These are phyloP conservation scores for Spizellomyces punctatus DNA, from an alignment of 192 early-diverging fungal genomes.

Conservation along the genomic window DNA sequence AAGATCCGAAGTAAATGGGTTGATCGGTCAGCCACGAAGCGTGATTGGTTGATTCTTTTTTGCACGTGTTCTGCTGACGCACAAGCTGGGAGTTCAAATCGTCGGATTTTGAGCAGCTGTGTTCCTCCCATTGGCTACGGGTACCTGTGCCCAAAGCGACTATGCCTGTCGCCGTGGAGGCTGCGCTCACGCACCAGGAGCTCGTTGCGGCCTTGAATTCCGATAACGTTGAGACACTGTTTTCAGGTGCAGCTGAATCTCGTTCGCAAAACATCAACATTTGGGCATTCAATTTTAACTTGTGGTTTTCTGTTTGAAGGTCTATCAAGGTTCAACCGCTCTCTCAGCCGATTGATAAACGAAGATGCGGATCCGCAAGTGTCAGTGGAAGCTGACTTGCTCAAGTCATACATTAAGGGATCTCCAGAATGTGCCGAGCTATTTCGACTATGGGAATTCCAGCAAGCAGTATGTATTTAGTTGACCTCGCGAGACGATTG, in stretches of 20 bases:
- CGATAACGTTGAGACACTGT: conserved; percentile 32
- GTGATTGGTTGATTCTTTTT: too few relatives aligned
- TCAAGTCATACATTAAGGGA: conserved; percentile 55
- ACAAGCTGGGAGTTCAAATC: too few relatives aligned
- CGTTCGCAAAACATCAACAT: too few relatives aligned
- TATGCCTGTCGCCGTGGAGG: too few relatives aligned
- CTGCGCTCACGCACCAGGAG: conserved; percentile 5
- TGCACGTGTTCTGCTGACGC: too few relatives aligned
- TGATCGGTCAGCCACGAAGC: too few relatives aligned
- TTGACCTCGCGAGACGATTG: not conserved
- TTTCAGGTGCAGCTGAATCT: conserved; percentile 8
- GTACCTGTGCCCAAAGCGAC: too few relatives aligned
- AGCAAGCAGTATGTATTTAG: conserved; percentile 48
- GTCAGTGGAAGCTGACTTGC: conserved; percentile 39
- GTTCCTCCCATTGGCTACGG: too few relatives aligned
- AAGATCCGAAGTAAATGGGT: too few relatives aligned
- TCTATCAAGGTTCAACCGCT: conserved; percentile 31
- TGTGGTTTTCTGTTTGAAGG: conserved; percentile 13
- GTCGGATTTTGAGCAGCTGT: too few relatives aligned
- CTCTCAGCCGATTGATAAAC: conserved; percentile 23
- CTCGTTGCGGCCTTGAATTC: conserved; percentile 24
- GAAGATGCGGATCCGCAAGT: conserved; percentile 43
- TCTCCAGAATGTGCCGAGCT: conserved; percentile 64
- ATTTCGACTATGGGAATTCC: conserved; percentile 66
- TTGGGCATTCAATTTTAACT: not conserved